Evolutionary conservation across 768 basidiomycete genomes (phyloP).

Genomic region (Pluteus cervinus): DNA sequence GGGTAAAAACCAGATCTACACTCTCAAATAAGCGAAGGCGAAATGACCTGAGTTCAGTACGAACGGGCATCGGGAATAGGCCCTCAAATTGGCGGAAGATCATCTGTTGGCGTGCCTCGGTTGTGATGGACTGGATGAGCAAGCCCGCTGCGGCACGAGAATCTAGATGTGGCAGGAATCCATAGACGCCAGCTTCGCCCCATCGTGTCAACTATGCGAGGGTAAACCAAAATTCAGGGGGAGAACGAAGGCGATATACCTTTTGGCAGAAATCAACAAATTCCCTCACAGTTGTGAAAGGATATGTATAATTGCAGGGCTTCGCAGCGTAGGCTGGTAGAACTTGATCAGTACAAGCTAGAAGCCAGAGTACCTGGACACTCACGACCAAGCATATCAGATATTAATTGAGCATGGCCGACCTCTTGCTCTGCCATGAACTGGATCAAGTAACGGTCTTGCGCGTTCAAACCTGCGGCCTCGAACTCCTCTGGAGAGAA

Average conservation of each 20-base stretch:
- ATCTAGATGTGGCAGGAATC: slow-evolving; percentile 61
- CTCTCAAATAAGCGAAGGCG: background rate
- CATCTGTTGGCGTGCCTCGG: slow-evolving; percentile 62
- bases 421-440: slow-evolving; percentile 63
- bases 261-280: slow-evolving; percentile 58
- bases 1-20: slow-evolving; percentile 40
- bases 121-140: slow-evolving; percentile 50
- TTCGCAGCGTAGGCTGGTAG: slow-evolving; percentile 35
- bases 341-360: no score
- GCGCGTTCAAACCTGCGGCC: slow-evolving; percentile 43
- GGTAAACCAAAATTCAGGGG: background rate
- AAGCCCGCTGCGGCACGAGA: slow-evolving; percentile 46
- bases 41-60: slow-evolving; percentile 3
- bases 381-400: slow-evolving; percentile 42
- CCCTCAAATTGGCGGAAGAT: slow-evolving; percentile 59
- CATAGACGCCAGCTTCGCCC: slow-evolving; percentile 56
- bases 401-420: slow-evolving; percentile 50
- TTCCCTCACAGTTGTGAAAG: slow-evolving; percentile 49
- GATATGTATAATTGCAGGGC: slow-evolving; percentile 52
- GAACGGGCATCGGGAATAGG: slow-evolving; percentile 51
- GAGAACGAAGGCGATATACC: slow-evolving; percentile 14
- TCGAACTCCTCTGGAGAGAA: slow-evolving; percentile 55
- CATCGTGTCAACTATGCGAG: slow-evolving; percentile 34
- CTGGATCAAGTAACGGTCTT: slow-evolving; percentile 49
- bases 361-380: no score